Base-by-base conservation (phyloP, 345 rosid genomes). In the Combretum micranthum region DNA sequence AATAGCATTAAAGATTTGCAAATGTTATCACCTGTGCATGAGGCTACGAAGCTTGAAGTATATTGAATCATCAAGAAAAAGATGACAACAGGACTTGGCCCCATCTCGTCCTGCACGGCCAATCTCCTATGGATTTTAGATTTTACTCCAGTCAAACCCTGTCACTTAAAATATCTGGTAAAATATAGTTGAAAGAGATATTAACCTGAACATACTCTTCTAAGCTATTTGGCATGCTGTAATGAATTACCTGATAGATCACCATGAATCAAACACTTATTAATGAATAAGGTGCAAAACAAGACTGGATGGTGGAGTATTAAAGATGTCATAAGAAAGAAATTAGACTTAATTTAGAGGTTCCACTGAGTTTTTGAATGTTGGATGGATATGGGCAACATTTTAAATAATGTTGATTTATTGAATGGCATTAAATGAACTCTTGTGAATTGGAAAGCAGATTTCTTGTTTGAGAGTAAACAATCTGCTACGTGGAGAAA, bases 61-160 rank as follows among this genome's bases (percentile, higher is more conserved):
- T 51, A 88, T 88, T 46, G 43, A 20, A 50, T 83, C 89, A 62
- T 93, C 97, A 50, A 74, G 82, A 76, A 86, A 79, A 50, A 93
- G 86, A 85, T 87, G 96, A 67, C 99, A 93, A 67, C 77, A 73
- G 47, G 97, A 78, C 73, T 81, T 70, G 62, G 86, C 75, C 57
- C 97, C 99, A 64, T 93, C 94, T 12, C 99, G 80, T 72, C 99
- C 99, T 68, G 97, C 93, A 55, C 97, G 91, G 4, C 99, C 99
- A 66, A 80, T 85, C 78, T 85, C 99, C 99, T 93, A 63, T 26
- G 58, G 11, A 55, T 60, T 20, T 12, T 16, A 17, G 48, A 68
- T 54, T 44, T 63, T 53, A 69, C 54, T 46, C 69, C 56, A 25
- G 59, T 51, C 55, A 47, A 50, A 52, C 10, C 43, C 18, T 20